phyloP scores from a whole-genome alignment of 768 basidiomycete species.

The Pisolithus orientalis region DNA sequence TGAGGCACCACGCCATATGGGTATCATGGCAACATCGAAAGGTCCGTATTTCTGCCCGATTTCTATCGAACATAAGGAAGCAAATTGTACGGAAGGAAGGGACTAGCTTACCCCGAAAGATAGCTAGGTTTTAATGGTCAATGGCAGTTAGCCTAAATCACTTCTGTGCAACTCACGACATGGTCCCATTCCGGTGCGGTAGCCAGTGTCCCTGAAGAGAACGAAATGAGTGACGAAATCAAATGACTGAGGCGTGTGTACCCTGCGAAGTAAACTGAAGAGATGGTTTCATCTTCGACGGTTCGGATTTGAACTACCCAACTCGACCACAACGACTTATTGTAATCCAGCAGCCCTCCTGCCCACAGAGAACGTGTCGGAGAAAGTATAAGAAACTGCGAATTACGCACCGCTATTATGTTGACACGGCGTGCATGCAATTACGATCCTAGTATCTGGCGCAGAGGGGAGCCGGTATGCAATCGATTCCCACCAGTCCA shows the following conservation, averaged over 20 bases:
- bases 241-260: slow-evolving; percentile 5
- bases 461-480: slow-evolving; percentile 36
- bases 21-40: slow-evolving; percentile 36
- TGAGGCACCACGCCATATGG: slow-evolving; percentile 40
- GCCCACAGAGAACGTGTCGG: neutral
- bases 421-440: slow-evolving; percentile 28
- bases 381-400: neutral
- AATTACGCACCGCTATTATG: slow-evolving; percentile 32
- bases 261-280: slow-evolving; percentile 24
- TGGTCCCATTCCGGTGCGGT: neutral
- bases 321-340: slow-evolving; percentile 33
- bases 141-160: neutral
- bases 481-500: slow-evolving; percentile 38
- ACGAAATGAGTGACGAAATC: too few relatives aligned
- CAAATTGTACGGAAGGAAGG: neutral
- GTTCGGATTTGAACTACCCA: slow-evolving; percentile 32
- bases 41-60: slow-evolving; percentile 35
- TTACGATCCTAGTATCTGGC: slow-evolving; percentile 54
- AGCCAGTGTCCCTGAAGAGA: slow-evolving; percentile 2
- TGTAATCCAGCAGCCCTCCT: slow-evolving; percentile 31
- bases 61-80: slow-evolving; percentile 17
- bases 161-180: neutral
- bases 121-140: neutral
- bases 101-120: neutral
- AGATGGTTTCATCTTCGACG: slow-evolving; percentile 1